Base-by-base conservation (phyloP, 257 asterid species). In the Petunia axillaris region DNA sequence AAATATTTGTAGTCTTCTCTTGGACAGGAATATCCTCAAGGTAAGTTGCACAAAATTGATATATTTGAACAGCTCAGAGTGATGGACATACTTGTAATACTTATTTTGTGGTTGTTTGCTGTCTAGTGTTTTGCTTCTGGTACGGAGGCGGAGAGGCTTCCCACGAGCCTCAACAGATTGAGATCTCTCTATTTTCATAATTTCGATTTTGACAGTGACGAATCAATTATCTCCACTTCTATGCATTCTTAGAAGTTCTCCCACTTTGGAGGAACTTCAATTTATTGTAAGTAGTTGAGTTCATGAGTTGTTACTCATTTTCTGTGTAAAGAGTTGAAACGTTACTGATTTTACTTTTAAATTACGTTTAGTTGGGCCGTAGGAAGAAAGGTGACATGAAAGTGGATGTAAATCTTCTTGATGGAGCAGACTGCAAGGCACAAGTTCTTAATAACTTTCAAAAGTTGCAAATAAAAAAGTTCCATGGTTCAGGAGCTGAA, bases 61-160 rank as follows among this genome's bases (percentile, higher is more conserved):
- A 64, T 38, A 13, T 64, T 64, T 13, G 8, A 15, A 25, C 25
- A 25, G 25, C 25, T 25, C 25, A 25, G 25, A 25, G 25, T 25
- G 25, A 25, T 25, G 25, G 25, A 63, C 10, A 63, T 63, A 63
- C 7, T 60, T 62, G 0, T 8, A 11, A 36, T 63, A 25, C 15
- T 55, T 55, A 55, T 55, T 59, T 59, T 50, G 55, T 50, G 55
- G 14, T 50, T 50, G 55, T 50, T 50, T 50, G 55, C 2, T 50
- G 55, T 25, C 13, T 16, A 60, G 76, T 43, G 14, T 43, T 43
- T 68, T 67, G 54, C 55, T 43, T 67, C 57, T 67, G 75, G 54
- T 67, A 67, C 75, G 0, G 75, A 43, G 43, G 75, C 52, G 43
- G 75, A 66, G 75, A 67, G 38, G 36, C 54, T 41, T 5, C 55